A percentile compares a stretch with the other conserved stretches of the same genome.
phyloP scores from a whole-genome alignment of 306 rosid genomes.

The Begonia masoniana region DNA sequence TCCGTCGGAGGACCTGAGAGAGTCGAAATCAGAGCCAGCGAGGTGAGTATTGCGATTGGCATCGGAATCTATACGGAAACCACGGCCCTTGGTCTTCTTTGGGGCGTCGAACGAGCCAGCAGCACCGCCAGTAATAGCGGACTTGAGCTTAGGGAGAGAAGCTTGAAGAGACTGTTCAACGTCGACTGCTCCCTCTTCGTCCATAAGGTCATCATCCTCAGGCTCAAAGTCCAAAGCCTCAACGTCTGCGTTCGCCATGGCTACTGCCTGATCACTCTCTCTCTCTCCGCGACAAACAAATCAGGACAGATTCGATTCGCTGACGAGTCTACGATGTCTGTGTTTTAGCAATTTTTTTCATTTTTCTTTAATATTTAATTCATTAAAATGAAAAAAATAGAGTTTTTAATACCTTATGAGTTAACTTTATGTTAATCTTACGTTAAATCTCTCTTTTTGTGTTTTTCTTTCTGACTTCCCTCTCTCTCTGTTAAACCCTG shows the following conservation, averaged over 20 bases:
- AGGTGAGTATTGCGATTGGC: conserved; percentile 57
- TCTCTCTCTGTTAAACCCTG: background rate
- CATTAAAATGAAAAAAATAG: no score
- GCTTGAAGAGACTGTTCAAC: conserved; percentile 70
- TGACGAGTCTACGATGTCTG: no score
- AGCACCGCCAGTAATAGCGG: conserved; percentile 70
- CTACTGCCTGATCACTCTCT: conserved; percentile 10
- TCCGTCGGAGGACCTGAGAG: conserved; percentile 64
- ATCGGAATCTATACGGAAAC: conserved; percentile 74
- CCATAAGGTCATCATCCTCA: conserved; percentile 97
- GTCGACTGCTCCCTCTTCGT: conserved; percentile 80
- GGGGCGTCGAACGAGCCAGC: conserved; percentile 37
- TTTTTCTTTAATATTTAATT: no score
- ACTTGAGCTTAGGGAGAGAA: conserved; percentile 81
- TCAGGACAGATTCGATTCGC: no score
- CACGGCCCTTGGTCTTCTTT: conserved; percentile 89
- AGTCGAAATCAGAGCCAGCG: conserved; percentile 64
- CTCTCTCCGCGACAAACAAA: background rate
- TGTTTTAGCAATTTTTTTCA: no score
- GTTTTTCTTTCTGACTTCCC: background rate
- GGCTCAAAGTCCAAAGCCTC: conserved; percentile 98
- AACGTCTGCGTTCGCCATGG: conserved; percentile 60
- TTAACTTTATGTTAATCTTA: no score
- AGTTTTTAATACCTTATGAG: no score
- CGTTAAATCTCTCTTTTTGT: no score